Evolutionary conservation across 306 rosid genomes (phyloP), one percentile per base, ranked within the genome.

Genomic region (Styphnolobium japonicum): DNA sequence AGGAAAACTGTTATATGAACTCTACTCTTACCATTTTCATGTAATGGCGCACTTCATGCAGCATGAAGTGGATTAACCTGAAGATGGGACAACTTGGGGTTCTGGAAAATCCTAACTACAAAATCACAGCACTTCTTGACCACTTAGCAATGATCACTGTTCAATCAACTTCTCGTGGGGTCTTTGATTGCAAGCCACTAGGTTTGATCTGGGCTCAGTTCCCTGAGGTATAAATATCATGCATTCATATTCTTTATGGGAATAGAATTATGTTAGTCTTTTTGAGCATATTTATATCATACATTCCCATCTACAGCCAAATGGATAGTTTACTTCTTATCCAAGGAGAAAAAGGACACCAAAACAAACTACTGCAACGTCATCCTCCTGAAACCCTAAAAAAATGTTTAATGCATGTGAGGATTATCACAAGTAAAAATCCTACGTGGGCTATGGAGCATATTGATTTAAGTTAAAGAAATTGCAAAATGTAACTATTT

Each of bases 31-130:
- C 15, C 40, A 15, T 51, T 27, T 48, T 63, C 16, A 23, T 71
- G 55, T 78, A 27, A 64, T 69, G 79, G 5, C 46, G 40, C 40
- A 31, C 45, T 31, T 79, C 51, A 5, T 80, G 86, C 92, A 95
- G 99, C 87, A 90, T 93, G 87, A 95, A 91, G 81, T 88, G 97
- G 99, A 93, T 95, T 85, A 89, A 81, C 63, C 77, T 95, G 83
- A 95, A 93, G 89, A 95, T 95, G 98, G 92, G 86, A 45, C 97
- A 95, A 82, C 97, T 95, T 33, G 98, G 99, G 33, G 99, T 93
- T 73, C 87, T 95, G 71, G 88, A 78, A 77, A 93, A 93, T 89
- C 98, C 99, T 39, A 91, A 91, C 88, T 95, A 91, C 91, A 95
- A 91, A 88, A 86, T 95, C 89, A 90, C 96, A 3, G 97, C 98